Percentiles rank a stretch among this genome's conserved stretches.
Conservation (phyloP, 176 grass and related monocot species). For the Stipa capillata region DNA sequence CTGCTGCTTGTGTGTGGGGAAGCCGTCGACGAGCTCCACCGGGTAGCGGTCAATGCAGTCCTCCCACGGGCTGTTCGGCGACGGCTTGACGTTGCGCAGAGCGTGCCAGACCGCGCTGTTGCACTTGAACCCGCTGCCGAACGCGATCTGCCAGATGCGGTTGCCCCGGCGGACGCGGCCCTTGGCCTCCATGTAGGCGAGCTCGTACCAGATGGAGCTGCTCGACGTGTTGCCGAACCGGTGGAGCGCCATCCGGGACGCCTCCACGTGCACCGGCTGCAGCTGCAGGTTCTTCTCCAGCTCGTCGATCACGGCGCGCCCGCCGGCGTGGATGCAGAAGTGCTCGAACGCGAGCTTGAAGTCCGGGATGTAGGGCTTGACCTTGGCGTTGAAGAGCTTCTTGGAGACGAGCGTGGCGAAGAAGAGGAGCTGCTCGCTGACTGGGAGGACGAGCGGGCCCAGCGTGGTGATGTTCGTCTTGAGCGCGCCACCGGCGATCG, state of each 20-base stretch:
- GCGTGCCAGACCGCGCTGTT: slow-evolving; percentile 89
- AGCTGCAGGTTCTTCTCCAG: slow-evolving; percentile 94
- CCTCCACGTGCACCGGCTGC: slow-evolving; percentile 61
- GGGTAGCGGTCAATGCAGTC: slow-evolving; percentile 79
- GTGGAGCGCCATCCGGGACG: slow-evolving; percentile 87
- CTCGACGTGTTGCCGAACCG: slow-evolving; percentile 87
- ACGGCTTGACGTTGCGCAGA: slow-evolving; percentile 62
- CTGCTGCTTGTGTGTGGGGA: slow-evolving; percentile 27
- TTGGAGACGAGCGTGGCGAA: slow-evolving; percentile 63
- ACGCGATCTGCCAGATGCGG: slow-evolving; percentile 93
- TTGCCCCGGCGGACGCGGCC: slow-evolving; percentile 62
- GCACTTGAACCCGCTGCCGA: slow-evolving; percentile 94
- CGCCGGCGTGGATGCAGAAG: slow-evolving; percentile 95
- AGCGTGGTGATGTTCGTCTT: slow-evolving; percentile 98
- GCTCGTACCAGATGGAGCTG: slow-evolving; percentile 96
- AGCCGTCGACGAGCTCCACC: slow-evolving; percentile 63
- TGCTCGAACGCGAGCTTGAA: slow-evolving; percentile 94
- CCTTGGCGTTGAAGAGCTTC: slow-evolving; percentile 76
- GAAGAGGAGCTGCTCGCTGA: slow-evolving; percentile 92
- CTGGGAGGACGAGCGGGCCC: slow-evolving; percentile 68
- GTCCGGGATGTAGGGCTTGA: slow-evolving; percentile 81
- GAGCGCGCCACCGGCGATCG: slow-evolving; percentile 72
- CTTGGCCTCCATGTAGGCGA: slow-evolving; percentile 87
- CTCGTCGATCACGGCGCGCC: slow-evolving; percentile 79
- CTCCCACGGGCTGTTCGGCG: slow-evolving; percentile 54